A percentile compares a stretch with the other conserved stretches of the same genome.
These are phyloP conservation scores for Vaucheria bursata DNA, from an alignment of 352 stramenopile species.

Conservation along the genomic window DNA sequence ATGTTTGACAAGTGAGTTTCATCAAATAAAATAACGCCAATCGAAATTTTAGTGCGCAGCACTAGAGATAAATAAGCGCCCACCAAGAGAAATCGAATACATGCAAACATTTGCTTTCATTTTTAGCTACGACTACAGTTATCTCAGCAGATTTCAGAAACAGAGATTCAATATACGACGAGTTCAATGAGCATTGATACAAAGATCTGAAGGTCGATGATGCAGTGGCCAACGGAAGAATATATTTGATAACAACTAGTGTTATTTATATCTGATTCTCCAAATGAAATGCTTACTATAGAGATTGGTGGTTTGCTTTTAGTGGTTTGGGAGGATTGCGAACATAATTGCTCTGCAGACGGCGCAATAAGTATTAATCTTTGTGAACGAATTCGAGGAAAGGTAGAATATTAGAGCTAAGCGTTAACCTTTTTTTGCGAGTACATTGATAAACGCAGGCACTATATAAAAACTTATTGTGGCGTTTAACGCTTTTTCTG, in stretches of 20 bases:
- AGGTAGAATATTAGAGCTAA: no score
- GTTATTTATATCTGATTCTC: constrained; percentile 16
- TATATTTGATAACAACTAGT: constrained; percentile 43
- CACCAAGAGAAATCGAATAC: no score
- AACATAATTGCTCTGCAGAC: constrained; percentile 75
- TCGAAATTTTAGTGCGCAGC: no score
- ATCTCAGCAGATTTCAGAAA: no score
- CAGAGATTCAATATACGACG: not conserved
- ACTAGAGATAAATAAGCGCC: no score
- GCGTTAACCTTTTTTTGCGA: no score
- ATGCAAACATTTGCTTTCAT: no score
- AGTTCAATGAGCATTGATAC: not conserved
- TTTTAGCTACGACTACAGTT: no score
- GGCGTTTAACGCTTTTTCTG: not conserved
- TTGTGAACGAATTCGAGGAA: constrained; percentile 61
- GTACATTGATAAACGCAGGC: no score
- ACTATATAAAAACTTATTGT: no score
- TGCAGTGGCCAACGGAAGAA: constrained; percentile 12
- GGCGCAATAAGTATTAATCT: constrained; percentile 82
- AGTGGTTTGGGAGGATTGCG: constrained; percentile 68
- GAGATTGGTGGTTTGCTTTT: constrained; percentile 39
- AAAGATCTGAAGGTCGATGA: constrained; percentile 2
- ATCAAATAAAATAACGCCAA: no score
- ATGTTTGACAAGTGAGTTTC: no score
- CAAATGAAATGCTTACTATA: constrained; percentile 21